Evolutionary conservation across 2,329 filamentous ascomycete genomes (phyloP).

Genomic region (Dactylellina leptospora): DNA sequence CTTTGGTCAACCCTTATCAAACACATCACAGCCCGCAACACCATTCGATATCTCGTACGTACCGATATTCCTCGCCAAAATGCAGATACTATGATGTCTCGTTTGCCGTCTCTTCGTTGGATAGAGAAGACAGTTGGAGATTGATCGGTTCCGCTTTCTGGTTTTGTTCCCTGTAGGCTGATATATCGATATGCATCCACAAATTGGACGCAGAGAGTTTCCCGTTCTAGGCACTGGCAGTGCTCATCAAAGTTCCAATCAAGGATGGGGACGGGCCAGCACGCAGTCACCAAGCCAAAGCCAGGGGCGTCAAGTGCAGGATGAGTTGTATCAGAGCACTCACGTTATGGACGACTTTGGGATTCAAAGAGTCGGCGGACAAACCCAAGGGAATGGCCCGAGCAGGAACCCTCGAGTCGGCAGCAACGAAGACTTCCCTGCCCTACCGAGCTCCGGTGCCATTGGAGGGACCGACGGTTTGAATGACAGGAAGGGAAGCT

Average conservation of each 20-base stretch:
- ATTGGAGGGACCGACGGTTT: slow-evolving; percentile 22
- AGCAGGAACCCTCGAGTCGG: slow-evolving; percentile 44
- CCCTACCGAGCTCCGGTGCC: slow-evolving; percentile 33
- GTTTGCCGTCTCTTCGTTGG: not conserved
- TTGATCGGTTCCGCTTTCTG: not conserved
- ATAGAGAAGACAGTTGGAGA: not conserved
- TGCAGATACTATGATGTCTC: not conserved
- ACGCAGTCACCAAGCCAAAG: slow-evolving; percentile 47
- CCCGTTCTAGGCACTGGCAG: slow-evolving; percentile 51
- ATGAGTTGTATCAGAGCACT: slow-evolving; percentile 41
- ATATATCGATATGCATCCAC: slow-evolving; percentile 21
- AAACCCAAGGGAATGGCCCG: slow-evolving; percentile 26
- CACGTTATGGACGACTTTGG: slow-evolving; percentile 48
- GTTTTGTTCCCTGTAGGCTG: slow-evolving; percentile 20
- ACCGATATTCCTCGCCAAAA: slow-evolving; percentile 1
- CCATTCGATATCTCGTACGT: slow-evolving; percentile 53
- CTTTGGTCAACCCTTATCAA: slow-evolving; percentile 41
- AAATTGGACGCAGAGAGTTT: slow-evolving; percentile 48
- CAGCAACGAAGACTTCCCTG: slow-evolving; percentile 43
- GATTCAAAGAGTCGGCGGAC: slow-evolving; percentile 41
- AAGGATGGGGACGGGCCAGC: slow-evolving; percentile 49
- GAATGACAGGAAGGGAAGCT: slow-evolving; percentile 30
- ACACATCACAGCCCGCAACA: slow-evolving; percentile 48
- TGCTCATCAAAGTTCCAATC: slow-evolving; percentile 52
- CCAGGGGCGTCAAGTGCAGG: slow-evolving; percentile 41